Evolutionary conservation across 495 filamentous ascomycete species (phyloP).

Genomic region (Parathielavia hyrcaniae): DNA sequence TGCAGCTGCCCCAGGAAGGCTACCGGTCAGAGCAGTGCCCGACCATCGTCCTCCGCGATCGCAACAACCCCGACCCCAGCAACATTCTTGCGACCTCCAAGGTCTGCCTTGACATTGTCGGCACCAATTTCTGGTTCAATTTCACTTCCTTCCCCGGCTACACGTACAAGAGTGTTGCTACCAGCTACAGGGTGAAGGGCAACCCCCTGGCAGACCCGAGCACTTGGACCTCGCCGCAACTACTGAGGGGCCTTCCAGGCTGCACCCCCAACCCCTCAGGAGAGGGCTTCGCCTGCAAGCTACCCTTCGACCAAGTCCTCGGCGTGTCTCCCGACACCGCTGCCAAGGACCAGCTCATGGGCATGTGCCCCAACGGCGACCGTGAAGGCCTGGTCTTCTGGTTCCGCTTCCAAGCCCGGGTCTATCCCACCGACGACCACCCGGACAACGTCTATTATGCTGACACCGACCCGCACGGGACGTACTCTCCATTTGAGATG

Average conservation of each 20-base stretch:
- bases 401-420: slow-evolving; percentile 6
- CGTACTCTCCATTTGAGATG: slow-evolving; percentile 10
- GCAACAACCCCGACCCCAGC: slow-evolving; percentile 2
- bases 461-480: not conserved
- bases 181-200: slow-evolving; percentile 11
- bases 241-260: not conserved
- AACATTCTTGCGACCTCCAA: slow-evolving; percentile 1
- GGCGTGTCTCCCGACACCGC: not conserved
- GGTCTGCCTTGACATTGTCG: slow-evolving; percentile 16
- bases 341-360: slow-evolving; percentile 5
- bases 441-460: slow-evolving; percentile 4
- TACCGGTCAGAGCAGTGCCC: slow-evolving; percentile 17
- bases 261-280: slow-evolving; percentile 4
- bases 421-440: not conserved
- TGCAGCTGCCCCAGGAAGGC: slow-evolving; percentile 12
- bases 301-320: slow-evolving; percentile 19
- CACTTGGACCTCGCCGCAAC: not conserved
- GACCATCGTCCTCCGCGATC: slow-evolving; percentile 4
- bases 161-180: slow-evolving; percentile 3
- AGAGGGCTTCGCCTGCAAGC: slow-evolving; percentile 10
- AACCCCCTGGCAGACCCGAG: not conserved
- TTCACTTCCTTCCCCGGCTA: slow-evolving; percentile 17
- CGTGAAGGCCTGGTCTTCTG: slow-evolving; percentile 12
- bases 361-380: slow-evolving; percentile 19
- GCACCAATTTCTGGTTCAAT: slow-evolving; percentile 15